Evolutionary conservation across 768 basidiomycete species (phyloP), one percentile per base, ranked within the genome.

Genomic region (Leccinellum rugosiceps): DNA sequence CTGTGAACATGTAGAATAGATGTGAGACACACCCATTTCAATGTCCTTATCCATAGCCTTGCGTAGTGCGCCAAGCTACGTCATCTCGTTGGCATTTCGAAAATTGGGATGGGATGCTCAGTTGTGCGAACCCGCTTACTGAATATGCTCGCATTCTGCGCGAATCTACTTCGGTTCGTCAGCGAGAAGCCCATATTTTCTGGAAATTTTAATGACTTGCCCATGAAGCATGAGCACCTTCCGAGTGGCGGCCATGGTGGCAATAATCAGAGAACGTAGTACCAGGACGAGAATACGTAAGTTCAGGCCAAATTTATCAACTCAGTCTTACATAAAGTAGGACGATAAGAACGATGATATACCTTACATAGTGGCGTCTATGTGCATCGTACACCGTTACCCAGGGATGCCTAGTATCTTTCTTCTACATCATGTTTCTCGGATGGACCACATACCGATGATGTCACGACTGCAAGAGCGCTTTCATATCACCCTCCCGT

Each of bases 91-190:
- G 25, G 56, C 47, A 57, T 25, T 30, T 25, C 15, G 23, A 30
- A 55, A 32, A 31, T 23, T 7, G n/a, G 14, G 32, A 47, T 7
- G n/a, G 14, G 32, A 47, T 49, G 59, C 10, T 47, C 23, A 50
- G 28, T 8, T 48, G 50, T 3, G 56, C 82, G 71, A 58, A 89
- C 89, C 65, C 87, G 78, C 75, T 87, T 90, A 70, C 80, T 86
- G 69, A 90, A 87, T 55, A 88, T 80, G 26, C 58, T 74, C 8
- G 80, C 87, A 63, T 88, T 92, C 70, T 91, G 89, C 10, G 87
- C 80, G 64, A 83, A 86, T n/a, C 88, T 88, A 58, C 23, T 23
- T 49, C 43, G 44, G 47, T 48, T 56, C 23, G 49, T 60, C 51
- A 61, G 50, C 23, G 19, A n/a, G 44, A 43, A 3, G 15, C 26